Evolutionary conservation across 257 asterid species (phyloP).

Genomic region (Penstemon eatonii): DNA sequence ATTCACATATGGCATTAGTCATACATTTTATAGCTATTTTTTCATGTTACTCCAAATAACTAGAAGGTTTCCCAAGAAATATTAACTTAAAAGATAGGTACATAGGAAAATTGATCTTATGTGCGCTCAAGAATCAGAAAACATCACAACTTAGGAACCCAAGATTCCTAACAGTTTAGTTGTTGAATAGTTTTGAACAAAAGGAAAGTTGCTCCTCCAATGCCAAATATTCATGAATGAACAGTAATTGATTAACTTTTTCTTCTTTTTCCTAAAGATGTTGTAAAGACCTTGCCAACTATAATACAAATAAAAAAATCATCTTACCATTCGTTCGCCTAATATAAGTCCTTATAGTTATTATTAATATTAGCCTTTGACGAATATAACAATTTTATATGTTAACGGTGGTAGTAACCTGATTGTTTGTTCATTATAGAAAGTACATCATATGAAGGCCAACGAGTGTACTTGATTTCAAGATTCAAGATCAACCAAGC

Average conservation of each 20-base stretch:
- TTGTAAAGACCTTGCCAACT: background rate
- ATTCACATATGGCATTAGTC: conserved; percentile 17
- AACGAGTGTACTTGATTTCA: background rate
- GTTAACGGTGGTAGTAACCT: conserved; percentile 2
- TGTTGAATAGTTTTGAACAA: background rate
- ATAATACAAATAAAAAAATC: conserved; percentile 3
- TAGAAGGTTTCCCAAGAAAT: background rate
- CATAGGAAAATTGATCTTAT: conserved; percentile 3
- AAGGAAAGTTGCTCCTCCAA: background rate
- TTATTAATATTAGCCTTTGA: background rate
- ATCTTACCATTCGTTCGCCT: background rate
- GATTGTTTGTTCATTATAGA: conserved; percentile 4
- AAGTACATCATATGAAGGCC: background rate
- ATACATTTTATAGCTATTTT: background rate
- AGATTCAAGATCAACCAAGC: background rate
- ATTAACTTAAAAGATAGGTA: background rate
- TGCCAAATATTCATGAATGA: background rate
- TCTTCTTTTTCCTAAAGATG: conserved; percentile 4
- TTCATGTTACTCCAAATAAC: conserved; percentile 5
- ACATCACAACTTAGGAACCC: conserved; percentile 10
- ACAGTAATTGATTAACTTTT: background rate
- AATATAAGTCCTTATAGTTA: conserved; percentile 11
- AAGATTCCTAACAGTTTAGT: conserved; percentile 12
- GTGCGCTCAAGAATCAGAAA: conserved; percentile 12
- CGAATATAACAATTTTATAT: background rate